Percentiles rank a stretch among this genome's conserved stretches.
Conservation (phyloP, 208 protist genomes). For the Acanthamoeba lenticulata region DNA sequence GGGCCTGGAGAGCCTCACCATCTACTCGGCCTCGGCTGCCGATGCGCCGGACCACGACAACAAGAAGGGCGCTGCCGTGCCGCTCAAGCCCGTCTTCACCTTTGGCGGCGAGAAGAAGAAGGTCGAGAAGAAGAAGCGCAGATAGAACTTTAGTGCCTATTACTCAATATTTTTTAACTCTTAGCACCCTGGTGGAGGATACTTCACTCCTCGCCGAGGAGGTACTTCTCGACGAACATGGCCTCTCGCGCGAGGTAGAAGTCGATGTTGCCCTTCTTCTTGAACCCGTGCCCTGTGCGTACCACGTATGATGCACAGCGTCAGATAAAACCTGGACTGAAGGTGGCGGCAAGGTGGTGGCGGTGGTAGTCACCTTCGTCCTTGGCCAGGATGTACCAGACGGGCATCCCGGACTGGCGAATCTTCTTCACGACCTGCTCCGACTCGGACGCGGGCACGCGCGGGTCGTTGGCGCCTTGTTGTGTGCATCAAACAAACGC, state of each 20-base stretch:
- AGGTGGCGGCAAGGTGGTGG: background rate
- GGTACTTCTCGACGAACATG: conserved; percentile 37
- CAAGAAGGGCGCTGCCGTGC: conserved; percentile 53
- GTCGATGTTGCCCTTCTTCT: conserved; percentile 46
- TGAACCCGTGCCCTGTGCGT: conserved; percentile 45
- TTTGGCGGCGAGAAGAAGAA: conserved; percentile 64
- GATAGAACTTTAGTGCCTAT: too few species aligned
- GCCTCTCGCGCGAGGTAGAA: conserved; percentile 19
- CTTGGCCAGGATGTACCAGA: conserved; percentile 60
- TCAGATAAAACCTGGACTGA: background rate
- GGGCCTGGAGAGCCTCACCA: background rate
- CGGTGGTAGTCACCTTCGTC: background rate
- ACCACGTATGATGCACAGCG: background rate
- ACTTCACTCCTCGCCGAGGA: too few species aligned
- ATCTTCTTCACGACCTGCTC: conserved; percentile 35
- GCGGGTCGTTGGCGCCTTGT: conserved; percentile 35
- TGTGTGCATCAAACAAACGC: background rate
- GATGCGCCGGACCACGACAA: conserved; percentile 41
- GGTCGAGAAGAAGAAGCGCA: conserved; percentile 34
- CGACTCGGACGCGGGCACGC: conserved; percentile 10
- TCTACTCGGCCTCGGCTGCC: conserved; percentile 5
- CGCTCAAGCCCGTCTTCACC: conserved; percentile 59
- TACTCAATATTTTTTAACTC: too few species aligned
- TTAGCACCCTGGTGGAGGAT: too few species aligned
- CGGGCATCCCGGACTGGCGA: background rate